A percentile compares a stretch with the other conserved stretches of the same genome.
Conservation (phyloP, 345 rosid species). For the Mercurialis annua region DNA sequence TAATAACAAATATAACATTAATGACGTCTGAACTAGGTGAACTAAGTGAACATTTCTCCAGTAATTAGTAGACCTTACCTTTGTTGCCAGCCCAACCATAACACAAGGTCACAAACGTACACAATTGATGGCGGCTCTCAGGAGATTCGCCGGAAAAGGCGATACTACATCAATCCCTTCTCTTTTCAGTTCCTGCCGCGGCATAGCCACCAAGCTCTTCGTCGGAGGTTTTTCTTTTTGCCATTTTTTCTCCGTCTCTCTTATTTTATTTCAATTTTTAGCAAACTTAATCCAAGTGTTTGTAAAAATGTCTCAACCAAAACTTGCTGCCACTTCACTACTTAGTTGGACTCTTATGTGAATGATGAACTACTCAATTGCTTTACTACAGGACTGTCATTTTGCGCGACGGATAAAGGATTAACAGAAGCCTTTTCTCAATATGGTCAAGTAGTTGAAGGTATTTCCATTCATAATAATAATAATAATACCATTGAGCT, state of each 20-base stretch:
- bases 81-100: no score
- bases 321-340: no score
- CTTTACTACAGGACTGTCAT: slow-evolving; percentile 58
- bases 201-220: slow-evolving; percentile 71
- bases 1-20: no score
- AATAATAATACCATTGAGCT: neutral
- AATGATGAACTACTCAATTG: neutral
- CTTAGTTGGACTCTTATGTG: neutral
- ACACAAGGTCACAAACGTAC: neutral
- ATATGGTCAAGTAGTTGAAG: slow-evolving; percentile 88
- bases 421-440: slow-evolving; percentile 68
- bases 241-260: neutral
- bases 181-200: slow-evolving; percentile 41
- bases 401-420: slow-evolving; percentile 60
- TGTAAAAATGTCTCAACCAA: slow-evolving; percentile 16
- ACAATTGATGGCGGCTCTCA: slow-evolving; percentile 29
- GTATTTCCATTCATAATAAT: slow-evolving; percentile 24
- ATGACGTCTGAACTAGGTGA: no score
- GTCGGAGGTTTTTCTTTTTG: slow-evolving; percentile 49
- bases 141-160: slow-evolving; percentile 34
- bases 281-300: neutral
- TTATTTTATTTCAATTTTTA: neutral
- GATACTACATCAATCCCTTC: slow-evolving; percentile 15
- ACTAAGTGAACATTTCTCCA: no score
- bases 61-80: no score